Base-by-base conservation (phyloP, 306 rosid genomes). In the Corylus avellana region DNA sequence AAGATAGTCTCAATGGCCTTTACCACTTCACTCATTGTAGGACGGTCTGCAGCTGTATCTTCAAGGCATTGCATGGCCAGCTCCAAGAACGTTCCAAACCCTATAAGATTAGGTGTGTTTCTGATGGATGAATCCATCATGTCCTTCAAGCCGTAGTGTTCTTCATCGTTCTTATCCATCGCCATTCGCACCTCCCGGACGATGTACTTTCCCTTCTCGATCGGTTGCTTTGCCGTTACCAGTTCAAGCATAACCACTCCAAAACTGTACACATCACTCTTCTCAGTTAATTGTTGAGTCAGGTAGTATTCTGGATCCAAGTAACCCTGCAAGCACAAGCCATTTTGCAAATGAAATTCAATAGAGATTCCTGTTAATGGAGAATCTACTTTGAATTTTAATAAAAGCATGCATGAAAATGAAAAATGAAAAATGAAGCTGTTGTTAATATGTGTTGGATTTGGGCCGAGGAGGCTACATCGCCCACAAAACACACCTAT, bases 241-340 rank as follows among this genome's bases (percentile, higher is more conserved):
- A 95, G 77, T 77, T 95, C 99, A 27, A 95, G 86, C 98, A 95
- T 91, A 1, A 95, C 98, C 0, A 95, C 98, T 12, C 99, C 99
- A 44, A 89, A 95, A 69, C 99, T 93, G 79, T 95, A 95, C 49
- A 93, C 97, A 32, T 95, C 99, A 48, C 98, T 93, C 82, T 93
- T 95, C 70, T 91, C 98, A 0, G 97, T 91, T 46, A 95, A 78
- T 59, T 95, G 98, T 67, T 95, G 97, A 25, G 97, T 95, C 97
- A 91, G 86, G 89, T 95, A 95, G 72, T 95, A 95, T 84, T 95
- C 96, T 2, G 98, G 99, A 85, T 95, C 99, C 44, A 95, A 70
- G 81, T 95, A 95, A 12, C 99, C 99, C 98, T 95, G 88, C 83
- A 85, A 25, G 63, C 49, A 82, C 57, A 47, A 69, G 12, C 5